Evolutionary conservation across 768 basidiomycete genomes (phyloP), one percentile per base, ranked within the genome.

Genomic region (Galerina sulciceps): DNA sequence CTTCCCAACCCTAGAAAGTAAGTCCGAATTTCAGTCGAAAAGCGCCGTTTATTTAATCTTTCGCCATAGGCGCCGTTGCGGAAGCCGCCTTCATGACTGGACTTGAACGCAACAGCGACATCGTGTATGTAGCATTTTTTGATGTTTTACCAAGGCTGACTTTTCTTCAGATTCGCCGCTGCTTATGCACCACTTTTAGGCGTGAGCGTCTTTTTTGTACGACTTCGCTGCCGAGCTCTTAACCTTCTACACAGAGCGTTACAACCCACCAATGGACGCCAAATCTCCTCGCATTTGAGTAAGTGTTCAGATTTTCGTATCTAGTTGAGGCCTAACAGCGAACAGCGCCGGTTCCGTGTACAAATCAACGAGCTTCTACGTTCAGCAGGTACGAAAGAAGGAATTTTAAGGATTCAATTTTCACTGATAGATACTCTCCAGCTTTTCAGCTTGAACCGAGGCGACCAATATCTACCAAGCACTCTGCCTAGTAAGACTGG

Each of bases 51-150:
- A 14, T 10, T 23, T 41, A 9, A 10, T 44, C 9, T 37, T 48
- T n/a, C 15, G 42, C 44, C 23, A 8, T 31, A 84, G 84, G 81
- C 57, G 71, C 85, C 41, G 71, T 79, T 1, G 82, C 79, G 15
- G 88, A 89, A 66, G 88, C 87, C 1, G 84, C 85, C 1, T 89
- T 83, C 65, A 88, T 88, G 87, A 88, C 84, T 0, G 87, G 88
- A 3, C 64, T 88, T 6, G 87, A 89, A 67, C 62, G 78, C n/a
- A 79, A 79, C 50, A 69, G 70, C 26, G 76, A 79, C 55, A 79
- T 79, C 52, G 74, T 76, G 67, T 67, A 62, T 41, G 66, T 4
- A 31, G 8, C 8, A 4, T 31, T 9, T 36, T 31, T 10, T 14
- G 5, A 10, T 15, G 15, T 34, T 6, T 41, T 13, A 15, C n/a